Percentiles rank a stretch among this genome's conserved stretches.
phyloP scores from a whole-genome alignment of 805 yeast species.

The Torulaspora franciscae region DNA sequence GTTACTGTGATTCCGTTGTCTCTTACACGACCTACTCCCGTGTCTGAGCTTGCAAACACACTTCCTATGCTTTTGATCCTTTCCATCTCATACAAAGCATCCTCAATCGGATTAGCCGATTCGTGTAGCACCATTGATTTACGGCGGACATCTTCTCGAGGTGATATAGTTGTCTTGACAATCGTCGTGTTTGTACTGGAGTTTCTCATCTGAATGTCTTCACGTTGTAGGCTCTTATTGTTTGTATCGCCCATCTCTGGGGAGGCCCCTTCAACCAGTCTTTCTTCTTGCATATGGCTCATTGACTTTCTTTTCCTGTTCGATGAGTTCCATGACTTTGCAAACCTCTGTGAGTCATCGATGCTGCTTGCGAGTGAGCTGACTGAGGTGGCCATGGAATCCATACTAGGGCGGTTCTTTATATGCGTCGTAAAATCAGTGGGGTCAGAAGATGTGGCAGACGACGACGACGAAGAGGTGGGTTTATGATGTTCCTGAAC shows the following conservation, averaged over 20 bases:
- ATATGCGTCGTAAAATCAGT: slow-evolving; percentile 33
- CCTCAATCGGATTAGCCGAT: slow-evolving; percentile 29
- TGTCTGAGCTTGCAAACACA: slow-evolving; percentile 15
- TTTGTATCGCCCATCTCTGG: slow-evolving; percentile 1
- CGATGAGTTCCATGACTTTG: slow-evolving; percentile 36
- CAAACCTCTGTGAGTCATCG: slow-evolving; percentile 34
- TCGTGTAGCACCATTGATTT: slow-evolving; percentile 31
- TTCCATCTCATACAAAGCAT: slow-evolving; percentile 33
- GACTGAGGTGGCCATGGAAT: slow-evolving; percentile 34
- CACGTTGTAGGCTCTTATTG: background rate
- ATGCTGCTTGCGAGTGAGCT: slow-evolving; percentile 33
- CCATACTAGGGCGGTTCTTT: slow-evolving; percentile 28
- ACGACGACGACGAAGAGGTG: slow-evolving; percentile 24
- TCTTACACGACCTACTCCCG: slow-evolving; percentile 23
- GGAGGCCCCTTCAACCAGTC: background rate
- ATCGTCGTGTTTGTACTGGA: slow-evolving; percentile 22
- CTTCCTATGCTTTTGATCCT: slow-evolving; percentile 24
- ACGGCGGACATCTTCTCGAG: slow-evolving; percentile 16
- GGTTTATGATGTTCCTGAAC: slow-evolving; percentile 7
- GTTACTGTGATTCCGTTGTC: slow-evolving; percentile 34
- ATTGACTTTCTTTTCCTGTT: slow-evolving; percentile 33
- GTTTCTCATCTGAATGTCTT: slow-evolving; percentile 10
- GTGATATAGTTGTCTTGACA: slow-evolving; percentile 8
- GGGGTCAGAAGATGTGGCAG: slow-evolving; percentile 31
- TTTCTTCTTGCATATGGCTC: slow-evolving; percentile 18